Evolutionary conservation across 805 yeast species (phyloP).

Genomic region (Candida wancherniae): DNA sequence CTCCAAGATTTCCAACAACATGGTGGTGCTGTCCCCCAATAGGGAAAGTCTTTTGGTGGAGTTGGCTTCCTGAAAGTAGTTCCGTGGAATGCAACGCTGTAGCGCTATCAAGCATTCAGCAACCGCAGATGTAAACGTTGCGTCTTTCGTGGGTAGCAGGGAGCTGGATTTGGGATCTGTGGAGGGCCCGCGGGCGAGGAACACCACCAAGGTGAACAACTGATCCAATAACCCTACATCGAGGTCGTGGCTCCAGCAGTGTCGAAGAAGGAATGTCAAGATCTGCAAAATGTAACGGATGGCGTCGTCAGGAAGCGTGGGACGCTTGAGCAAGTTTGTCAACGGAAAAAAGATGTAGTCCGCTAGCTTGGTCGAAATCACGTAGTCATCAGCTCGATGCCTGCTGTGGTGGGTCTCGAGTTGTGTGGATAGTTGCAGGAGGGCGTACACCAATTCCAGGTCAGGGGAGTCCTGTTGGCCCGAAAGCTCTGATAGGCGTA

Average conservation of each 20-base stretch:
- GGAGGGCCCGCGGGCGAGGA: constrained; percentile 17
- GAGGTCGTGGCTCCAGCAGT: constrained; percentile 28
- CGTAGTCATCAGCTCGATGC: constrained; percentile 13
- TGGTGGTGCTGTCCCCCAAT: constrained; percentile 27
- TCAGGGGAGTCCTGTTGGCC: constrained; percentile 11
- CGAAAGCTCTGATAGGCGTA: constrained; percentile 23
- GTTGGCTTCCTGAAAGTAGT: constrained; percentile 14
- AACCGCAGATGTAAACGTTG: constrained; percentile 17
- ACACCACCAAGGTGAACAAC: constrained; percentile 28
- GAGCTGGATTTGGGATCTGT: constrained; percentile 1
- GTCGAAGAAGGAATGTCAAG: constrained; percentile 23
- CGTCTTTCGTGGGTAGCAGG: constrained; percentile 6
- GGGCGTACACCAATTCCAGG: constrained; percentile 8
- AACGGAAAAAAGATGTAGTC: constrained; percentile 41
- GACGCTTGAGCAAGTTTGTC: constrained; percentile 28
- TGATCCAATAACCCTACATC: constrained; percentile 29
- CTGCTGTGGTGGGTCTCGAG: constrained; percentile 15
- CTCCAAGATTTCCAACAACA: constrained; percentile 18
- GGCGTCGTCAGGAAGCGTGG: constrained; percentile 18
- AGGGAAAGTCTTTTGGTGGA: constrained; percentile 19
- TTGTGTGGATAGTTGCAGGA: constrained; percentile 8
- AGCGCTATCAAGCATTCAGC: constrained; percentile 14
- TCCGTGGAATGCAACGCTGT: constrained; percentile 16
- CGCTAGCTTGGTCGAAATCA: constrained; percentile 29
- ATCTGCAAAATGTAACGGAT: constrained; percentile 23